phyloP scores from a whole-genome alignment of 305 asterid species.

The Fraxinus sp. region DNA sequence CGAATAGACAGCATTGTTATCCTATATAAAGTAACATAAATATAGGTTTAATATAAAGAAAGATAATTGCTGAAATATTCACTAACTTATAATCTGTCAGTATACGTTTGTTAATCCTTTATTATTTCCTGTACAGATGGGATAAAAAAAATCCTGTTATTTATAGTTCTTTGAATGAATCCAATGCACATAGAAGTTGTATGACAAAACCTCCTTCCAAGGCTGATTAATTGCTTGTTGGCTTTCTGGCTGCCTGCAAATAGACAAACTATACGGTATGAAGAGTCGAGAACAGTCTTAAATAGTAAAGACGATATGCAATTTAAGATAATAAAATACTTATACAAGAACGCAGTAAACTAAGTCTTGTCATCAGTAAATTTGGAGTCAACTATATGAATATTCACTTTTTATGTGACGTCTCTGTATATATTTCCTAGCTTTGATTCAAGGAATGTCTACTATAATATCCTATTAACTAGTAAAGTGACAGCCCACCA shows the following conservation, averaged over 20 bases:
- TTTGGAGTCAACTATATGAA: neutral
- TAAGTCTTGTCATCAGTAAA: neutral
- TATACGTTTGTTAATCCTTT: neutral
- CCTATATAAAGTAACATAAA: neutral
- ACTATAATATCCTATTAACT: neutral
- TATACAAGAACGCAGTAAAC: neutral
- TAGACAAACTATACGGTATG: neutral
- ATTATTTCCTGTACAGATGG: neutral
- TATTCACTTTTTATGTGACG: neutral
- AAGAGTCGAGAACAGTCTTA: neutral
- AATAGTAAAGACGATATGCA: too few relatives aligned
- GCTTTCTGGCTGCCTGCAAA: constrained; percentile 30
- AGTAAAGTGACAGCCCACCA: neutral
- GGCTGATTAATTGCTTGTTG: constrained; percentile 4
- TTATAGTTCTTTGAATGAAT: constrained; percentile 29
- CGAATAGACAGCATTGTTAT: neutral
- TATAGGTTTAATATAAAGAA: neutral
- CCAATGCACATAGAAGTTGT: neutral
- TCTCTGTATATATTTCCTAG: neutral
- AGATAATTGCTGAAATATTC: neutral
- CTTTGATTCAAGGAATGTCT: neutral
- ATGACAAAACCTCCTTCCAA: constrained; percentile 9
- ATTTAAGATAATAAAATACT: neutral
- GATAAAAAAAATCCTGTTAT: constrained; percentile 11
- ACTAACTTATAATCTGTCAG: neutral